Conservation (phyloP, 2,329 filamentous ascomycete species). For the Sarocladium strictum region DNA sequence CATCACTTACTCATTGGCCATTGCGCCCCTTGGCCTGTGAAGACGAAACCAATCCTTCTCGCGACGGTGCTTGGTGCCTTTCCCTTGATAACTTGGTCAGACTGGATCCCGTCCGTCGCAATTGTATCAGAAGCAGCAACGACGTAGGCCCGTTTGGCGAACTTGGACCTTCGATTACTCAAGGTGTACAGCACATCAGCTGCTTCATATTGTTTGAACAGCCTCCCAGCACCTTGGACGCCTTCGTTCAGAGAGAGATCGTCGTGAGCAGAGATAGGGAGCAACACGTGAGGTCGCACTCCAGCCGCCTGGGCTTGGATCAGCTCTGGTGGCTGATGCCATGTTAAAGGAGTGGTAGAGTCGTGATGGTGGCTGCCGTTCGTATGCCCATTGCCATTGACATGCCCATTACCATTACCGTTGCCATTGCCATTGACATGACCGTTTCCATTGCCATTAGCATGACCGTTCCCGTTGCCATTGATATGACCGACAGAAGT, state of each 20-base stretch:
- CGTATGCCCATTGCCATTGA: background rate
- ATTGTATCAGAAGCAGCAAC: conserved; percentile 11
- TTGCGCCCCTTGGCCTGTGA: conserved; percentile 29
- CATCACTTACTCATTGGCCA: conserved; percentile 14
- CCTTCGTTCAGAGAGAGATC: conserved; percentile 15
- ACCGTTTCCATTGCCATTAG: background rate
- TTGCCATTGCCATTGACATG: background rate
- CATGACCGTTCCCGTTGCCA: background rate
- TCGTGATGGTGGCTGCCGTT: background rate
- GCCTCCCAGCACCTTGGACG: conserved; percentile 11
- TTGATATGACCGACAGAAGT: background rate
- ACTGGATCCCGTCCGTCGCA: background rate
- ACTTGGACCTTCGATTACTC: conserved; percentile 10
- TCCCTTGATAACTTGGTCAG: background rate
- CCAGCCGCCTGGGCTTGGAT: conserved; percentile 9
- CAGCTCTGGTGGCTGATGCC: background rate
- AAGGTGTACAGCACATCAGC: conserved; percentile 18
- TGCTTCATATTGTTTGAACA: conserved; percentile 5
- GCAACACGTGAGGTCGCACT: conserved; percentile 15
- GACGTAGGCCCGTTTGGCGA: conserved; percentile 10
- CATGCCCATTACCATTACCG: background rate
- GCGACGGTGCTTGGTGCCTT: background rate
- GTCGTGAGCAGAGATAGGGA: conserved; percentile 16
- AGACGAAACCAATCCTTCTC: conserved; percentile 16
- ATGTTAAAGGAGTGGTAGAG: background rate